These are phyloP conservation scores for Mucor sp. DNA, from an alignment of 371 early-diverging fungal species.

Conservation along the genomic window DNA sequence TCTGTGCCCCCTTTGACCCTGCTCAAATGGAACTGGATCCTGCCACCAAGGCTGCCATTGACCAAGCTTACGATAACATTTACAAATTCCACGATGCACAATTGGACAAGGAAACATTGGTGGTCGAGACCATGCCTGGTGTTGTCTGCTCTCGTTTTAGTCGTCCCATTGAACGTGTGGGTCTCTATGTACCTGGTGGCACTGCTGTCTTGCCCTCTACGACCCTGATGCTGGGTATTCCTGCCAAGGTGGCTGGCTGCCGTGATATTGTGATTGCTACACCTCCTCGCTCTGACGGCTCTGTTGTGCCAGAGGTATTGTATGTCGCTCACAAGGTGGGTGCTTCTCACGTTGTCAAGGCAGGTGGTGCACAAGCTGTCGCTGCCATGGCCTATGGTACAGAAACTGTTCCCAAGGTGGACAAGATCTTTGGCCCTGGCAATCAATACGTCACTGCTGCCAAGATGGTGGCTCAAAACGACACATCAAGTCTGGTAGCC, in stretches of 20 bases:
- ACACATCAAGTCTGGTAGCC: slow-evolving; percentile 87
- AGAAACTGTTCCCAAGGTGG: slow-evolving; percentile 93
- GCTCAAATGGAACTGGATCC: slow-evolving; percentile 69
- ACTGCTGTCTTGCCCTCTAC: slow-evolving; percentile 96
- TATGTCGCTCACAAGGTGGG: slow-evolving; percentile 98
- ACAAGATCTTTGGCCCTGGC: slow-evolving; percentile 99
- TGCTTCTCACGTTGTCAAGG: slow-evolving; percentile 86
- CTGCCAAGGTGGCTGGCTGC: slow-evolving; percentile 97
- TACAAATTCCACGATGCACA: slow-evolving; percentile 94
- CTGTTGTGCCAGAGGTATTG: slow-evolving; percentile 92
- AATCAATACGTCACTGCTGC: slow-evolving; percentile 99
- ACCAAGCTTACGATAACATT: slow-evolving; percentile 93
- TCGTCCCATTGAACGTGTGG: slow-evolving; percentile 94
- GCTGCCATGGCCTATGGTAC: slow-evolving; percentile 98
- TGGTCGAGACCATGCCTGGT: slow-evolving; percentile 97
- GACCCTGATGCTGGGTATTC: slow-evolving; percentile 95
- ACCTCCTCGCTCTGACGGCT: slow-evolving; percentile 92
- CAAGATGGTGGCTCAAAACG: slow-evolving; percentile 95
- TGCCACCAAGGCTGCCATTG: slow-evolving; percentile 82
- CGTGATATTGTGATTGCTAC: slow-evolving; percentile 94
- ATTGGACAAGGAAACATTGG: slow-evolving; percentile 67
- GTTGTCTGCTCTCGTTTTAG: slow-evolving; percentile 90
- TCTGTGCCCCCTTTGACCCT: slow-evolving; percentile 84
- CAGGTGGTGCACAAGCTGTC: slow-evolving; percentile 99
- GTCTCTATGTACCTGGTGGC: slow-evolving; percentile 98